A percentile compares a stretch with the other conserved stretches of the same genome.
Evolutionary conservation across 2,329 filamentous ascomycete genomes (phyloP).

Genomic region (Remersonia thermophila): DNA sequence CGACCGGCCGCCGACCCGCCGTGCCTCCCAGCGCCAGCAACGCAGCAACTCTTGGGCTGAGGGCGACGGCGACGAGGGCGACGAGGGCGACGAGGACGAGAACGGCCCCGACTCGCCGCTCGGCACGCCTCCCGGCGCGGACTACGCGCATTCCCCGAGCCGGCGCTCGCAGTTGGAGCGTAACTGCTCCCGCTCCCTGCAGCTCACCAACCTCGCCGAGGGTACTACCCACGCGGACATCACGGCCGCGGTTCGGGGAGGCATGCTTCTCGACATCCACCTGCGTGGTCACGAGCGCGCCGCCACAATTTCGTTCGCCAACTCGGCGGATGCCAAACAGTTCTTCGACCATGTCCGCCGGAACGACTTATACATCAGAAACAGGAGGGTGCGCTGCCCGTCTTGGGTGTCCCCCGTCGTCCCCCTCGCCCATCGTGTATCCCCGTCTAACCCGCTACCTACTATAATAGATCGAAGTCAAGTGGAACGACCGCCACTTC

Average conservation of each 20-base stretch:
- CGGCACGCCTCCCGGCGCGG: constrained; percentile 11
- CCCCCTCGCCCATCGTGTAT: too few relatives aligned
- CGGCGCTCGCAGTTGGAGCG: constrained; percentile 23
- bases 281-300: constrained; percentile 45
- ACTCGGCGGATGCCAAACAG: constrained; percentile 46
- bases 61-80: constrained; percentile 12
- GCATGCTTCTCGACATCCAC: constrained; percentile 56
- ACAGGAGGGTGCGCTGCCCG: constrained; percentile 45
- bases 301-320: constrained; percentile 59
- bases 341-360: constrained; percentile 54
- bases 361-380: constrained; percentile 55
- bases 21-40: constrained; percentile 1
- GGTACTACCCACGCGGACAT: constrained; percentile 54
- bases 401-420: too few relatives aligned
- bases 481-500: constrained; percentile 62
- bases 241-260: constrained; percentile 52
- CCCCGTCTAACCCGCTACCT: background rate
- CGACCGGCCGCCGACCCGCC: background rate
- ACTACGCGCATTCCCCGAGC: constrained; percentile 2
- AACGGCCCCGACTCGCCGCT: constrained; percentile 9
- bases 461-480: constrained; percentile 45
- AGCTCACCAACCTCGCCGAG: constrained; percentile 50
- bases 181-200: constrained; percentile 42
- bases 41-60: constrained; percentile 13
- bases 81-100: constrained; percentile 13